Evolutionary conservation across 257 asterid genomes (phyloP).

Genomic region (Rehmannia glutinosa): DNA sequence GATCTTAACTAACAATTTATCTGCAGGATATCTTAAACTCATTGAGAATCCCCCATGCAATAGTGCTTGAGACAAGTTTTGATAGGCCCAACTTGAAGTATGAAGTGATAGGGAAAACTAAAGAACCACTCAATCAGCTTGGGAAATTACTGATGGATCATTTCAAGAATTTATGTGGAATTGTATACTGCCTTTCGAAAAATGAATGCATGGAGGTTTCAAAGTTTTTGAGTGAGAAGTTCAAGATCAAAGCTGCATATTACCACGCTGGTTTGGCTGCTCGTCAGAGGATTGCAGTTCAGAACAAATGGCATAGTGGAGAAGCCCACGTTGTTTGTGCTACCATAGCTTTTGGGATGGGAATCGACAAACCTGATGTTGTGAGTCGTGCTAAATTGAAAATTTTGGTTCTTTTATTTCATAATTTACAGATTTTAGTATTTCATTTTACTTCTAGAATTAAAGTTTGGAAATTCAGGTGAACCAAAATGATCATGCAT

Average conservation of each 20-base stretch:
- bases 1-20: constrained; percentile 6
- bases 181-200: constrained; percentile 94
- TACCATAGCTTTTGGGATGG: constrained; percentile 99
- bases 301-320: constrained; percentile 86
- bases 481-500: not conserved
- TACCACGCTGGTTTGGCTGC: constrained; percentile 97
- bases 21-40: constrained; percentile 75
- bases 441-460: not conserved
- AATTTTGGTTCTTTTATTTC: not conserved
- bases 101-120: constrained; percentile 73
- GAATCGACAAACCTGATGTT: constrained; percentile 98
- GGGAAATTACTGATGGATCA: constrained; percentile 62
- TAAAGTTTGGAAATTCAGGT: not conserved
- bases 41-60: constrained; percentile 73
- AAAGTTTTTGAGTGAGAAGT: constrained; percentile 64
- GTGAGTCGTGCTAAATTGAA: constrained; percentile 47
- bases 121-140: constrained; percentile 88
- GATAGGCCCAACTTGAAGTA: constrained; percentile 94
- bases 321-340: constrained; percentile 92
- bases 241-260: constrained; percentile 70
- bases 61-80: constrained; percentile 84
- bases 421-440: not conserved
- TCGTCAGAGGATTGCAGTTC: constrained; percentile 80
- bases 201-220: constrained; percentile 88
- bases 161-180: constrained; percentile 73